phyloP scores from a whole-genome alignment of 2,329 filamentous ascomycete species.

The Alternaria ventricosa region DNA sequence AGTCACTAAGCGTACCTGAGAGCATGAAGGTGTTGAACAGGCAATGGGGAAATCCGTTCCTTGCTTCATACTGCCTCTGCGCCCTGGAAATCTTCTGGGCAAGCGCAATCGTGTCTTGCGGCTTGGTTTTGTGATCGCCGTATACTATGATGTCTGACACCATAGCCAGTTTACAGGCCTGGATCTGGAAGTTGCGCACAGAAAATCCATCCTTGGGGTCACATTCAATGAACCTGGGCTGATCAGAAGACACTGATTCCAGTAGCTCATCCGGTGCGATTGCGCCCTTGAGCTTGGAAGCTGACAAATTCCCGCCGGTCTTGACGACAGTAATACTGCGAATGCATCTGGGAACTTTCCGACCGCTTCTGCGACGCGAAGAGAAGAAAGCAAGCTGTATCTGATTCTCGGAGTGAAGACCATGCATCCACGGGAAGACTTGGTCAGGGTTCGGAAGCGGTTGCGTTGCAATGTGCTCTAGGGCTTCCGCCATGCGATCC shows the following conservation, averaged over 20 bases:
- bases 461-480: conserved; percentile 78
- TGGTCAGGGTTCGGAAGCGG: conserved; percentile 82
- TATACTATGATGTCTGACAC: conserved; percentile 94
- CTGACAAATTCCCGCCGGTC: conserved; percentile 78
- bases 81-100: conserved; percentile 73
- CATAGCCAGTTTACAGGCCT: conserved; percentile 84
- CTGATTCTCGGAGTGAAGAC: conserved; percentile 85
- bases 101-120: conserved; percentile 69
- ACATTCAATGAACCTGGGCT: conserved; percentile 74
- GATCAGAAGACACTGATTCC: conserved; percentile 53
- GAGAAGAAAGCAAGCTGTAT: conserved; percentile 91
- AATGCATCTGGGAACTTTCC: conserved; percentile 76
- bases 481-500: conserved; percentile 70
- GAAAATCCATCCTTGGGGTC: conserved; percentile 93
- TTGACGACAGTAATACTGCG: conserved; percentile 87
- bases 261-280: conserved; percentile 83
- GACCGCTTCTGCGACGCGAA: conserved; percentile 72
- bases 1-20: conserved; percentile 54
- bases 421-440: conserved; percentile 97
- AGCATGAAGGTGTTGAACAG: conserved; percentile 86
- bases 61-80: conserved; percentile 74
- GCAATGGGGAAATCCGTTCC: conserved; percentile 62
- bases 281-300: conserved; percentile 83
- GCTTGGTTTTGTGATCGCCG: conserved; percentile 70
- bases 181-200: conserved; percentile 96